Evolutionary conservation across 495 filamentous ascomycete genomes (phyloP), one percentile per base, ranked within the genome.

Genomic region (Aspergillus coremiiformis): DNA sequence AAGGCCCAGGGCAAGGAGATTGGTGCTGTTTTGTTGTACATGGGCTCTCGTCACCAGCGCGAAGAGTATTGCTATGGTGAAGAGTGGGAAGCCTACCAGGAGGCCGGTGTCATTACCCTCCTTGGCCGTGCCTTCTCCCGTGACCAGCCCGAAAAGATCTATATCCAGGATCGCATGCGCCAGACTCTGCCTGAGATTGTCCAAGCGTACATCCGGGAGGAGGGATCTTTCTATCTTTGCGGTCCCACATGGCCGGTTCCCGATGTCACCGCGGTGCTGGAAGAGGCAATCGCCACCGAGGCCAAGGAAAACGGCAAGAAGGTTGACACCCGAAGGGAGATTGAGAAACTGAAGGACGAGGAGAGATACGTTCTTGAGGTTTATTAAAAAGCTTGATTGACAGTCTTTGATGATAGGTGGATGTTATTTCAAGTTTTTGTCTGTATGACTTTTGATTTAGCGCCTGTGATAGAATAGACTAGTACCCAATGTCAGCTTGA

Each of bases 51-150:
- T 41, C 90, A 95, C 78, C 90, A 95, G 74, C 87, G 90, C 51
- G 94, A 98, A 73, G 93, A 98, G 73, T 98, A 98, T 68, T 86
- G 96, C 41, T 98, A 98, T 63, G 93, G 93, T 56, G 93, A 98
- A 73, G 93, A 98, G 68, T 98, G 93, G 93, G 94, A 98, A 70
- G 93, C 93, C 3, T 98, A 98, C 68, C 81, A 92, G 66, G 90
- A 90, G 49, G 90, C 94, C 1, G 93, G 93, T 49, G 85, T 98
- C 57, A 89, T 98, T 68, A 97, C 94, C 4, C 79, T 95, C 26
- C 82, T 98, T 19, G 94, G 94, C 21, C 82, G 88, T 41, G 93
- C 93, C 14, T 98, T 98, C 81, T 95, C 89, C 46, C 84, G 93
- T 59, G 93, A 98, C 64, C 93, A 98, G 79, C 83, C 86, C 17